These are phyloP conservation scores for Saccharomycopsis sp. DNA, from an alignment of 805 yeast genomes.

Conservation along the genomic window DNA sequence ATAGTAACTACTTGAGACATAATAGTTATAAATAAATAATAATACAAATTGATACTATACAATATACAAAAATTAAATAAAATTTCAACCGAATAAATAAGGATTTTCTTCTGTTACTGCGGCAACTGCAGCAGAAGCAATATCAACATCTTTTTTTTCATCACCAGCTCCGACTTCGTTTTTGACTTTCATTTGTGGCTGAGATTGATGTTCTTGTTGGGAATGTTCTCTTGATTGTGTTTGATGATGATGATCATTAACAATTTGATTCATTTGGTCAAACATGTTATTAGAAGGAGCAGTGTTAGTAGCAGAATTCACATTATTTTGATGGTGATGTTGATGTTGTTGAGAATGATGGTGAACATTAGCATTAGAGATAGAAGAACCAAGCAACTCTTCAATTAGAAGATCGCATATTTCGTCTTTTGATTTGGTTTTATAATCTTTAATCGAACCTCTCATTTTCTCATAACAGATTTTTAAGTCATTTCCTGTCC, in stretches of 20 bases:
- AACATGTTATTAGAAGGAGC: conserved; percentile 1
- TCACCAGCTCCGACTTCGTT: background rate
- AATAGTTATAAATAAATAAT: no score
- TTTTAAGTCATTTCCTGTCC: conserved; percentile 55
- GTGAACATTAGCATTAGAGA: background rate
- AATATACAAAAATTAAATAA: no score
- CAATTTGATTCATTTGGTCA: conserved; percentile 2
- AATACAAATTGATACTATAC: no score
- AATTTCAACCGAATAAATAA: no score
- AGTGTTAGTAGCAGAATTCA: background rate
- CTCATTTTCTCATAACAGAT: conserved; percentile 53
- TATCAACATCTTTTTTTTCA: conserved; percentile 4
- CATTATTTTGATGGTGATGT: background rate
- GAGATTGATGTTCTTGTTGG: background rate
- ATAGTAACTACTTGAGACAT: no score
- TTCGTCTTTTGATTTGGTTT: conserved; percentile 28
- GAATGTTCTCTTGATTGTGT: background rate
- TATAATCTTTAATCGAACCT: conserved; percentile 37
- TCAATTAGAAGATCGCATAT: conserved; percentile 22
- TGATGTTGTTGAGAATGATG: background rate
- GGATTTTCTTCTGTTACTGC: background rate
- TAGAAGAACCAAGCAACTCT: conserved; percentile 8
- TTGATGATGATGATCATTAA: background rate
- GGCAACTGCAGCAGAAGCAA: conserved; percentile 7
- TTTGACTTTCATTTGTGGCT: background rate